phyloP scores from a whole-genome alignment of 352 stramenopile genomes.

The Elongisporangium anandrum region DNA sequence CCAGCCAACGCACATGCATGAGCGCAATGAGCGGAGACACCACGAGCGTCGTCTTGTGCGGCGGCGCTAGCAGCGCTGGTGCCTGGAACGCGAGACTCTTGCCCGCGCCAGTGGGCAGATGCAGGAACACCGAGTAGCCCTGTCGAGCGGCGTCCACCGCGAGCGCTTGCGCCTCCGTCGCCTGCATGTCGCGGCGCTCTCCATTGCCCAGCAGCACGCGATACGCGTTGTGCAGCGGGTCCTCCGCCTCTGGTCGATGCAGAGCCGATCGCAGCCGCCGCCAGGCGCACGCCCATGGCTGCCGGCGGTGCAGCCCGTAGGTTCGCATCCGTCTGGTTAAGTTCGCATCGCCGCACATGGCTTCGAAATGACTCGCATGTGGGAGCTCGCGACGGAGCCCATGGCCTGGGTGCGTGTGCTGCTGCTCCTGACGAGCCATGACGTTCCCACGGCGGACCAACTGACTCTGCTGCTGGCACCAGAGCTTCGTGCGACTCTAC shows the following conservation, averaged over 20 bases:
- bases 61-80: slow-evolving; percentile 43
- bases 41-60: slow-evolving; percentile 46
- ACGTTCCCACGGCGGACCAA: neutral
- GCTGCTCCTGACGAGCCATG: neutral
- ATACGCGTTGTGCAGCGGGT: neutral
- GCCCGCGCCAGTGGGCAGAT: slow-evolving; percentile 69
- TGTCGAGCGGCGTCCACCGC: slow-evolving; percentile 35
- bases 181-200: neutral
- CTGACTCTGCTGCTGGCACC: neutral
- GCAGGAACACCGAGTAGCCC: slow-evolving; percentile 69
- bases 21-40: slow-evolving; percentile 72
- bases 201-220: neutral
- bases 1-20: slow-evolving; percentile 50
- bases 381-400: neutral
- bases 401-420: neutral
- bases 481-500: slow-evolving; percentile 73
- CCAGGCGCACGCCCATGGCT: neutral
- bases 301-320: neutral
- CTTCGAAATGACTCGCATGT: neutral
- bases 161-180: slow-evolving; percentile 35
- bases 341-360: neutral
- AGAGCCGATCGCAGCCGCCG: neutral
- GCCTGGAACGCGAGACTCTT: slow-evolving; percentile 82
- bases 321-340: neutral
- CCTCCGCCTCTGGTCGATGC: neutral